phyloP scores from a whole-genome alignment of 2,329 filamentous ascomycete genomes.

The Calonectria montana region DNA sequence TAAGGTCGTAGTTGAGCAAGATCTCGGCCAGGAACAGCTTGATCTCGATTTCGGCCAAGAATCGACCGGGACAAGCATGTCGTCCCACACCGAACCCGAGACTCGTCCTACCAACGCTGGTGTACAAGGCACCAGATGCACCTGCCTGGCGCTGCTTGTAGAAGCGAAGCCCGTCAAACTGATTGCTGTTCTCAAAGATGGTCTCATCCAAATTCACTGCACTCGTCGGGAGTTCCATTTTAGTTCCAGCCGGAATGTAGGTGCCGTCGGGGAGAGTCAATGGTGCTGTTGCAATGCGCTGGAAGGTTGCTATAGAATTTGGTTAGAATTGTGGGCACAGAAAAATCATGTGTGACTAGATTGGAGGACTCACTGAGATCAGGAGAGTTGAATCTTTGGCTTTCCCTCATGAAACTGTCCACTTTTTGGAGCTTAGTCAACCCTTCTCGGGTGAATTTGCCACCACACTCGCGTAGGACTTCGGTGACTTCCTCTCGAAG shows the following conservation, averaged over 20 bases:
- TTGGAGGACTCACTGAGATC: not conserved
- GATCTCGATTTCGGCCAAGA: not conserved
- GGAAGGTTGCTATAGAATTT: not conserved
- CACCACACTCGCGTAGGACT: not conserved
- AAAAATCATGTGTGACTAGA: not conserved
- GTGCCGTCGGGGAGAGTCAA: not conserved
- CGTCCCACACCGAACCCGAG: not conserved
- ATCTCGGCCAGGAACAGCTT: constrained; percentile 1
- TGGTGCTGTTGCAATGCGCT: not conserved
- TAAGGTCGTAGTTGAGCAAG: constrained; percentile 4
- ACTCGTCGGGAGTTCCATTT: not conserved
- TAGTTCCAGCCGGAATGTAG: not conserved
- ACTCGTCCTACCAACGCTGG: not conserved
- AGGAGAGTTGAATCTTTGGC: constrained; percentile 5
- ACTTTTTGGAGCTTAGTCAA: constrained; percentile 13
- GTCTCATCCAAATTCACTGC: not conserved
- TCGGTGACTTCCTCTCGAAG: constrained; percentile 4
- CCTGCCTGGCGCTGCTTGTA: not conserved
- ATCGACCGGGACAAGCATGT: constrained; percentile 6
- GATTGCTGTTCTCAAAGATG: not conserved
- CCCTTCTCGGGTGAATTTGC: not conserved
- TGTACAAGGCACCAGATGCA: not conserved
- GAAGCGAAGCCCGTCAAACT: not conserved
- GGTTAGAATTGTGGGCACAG: not conserved
- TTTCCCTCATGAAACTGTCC: constrained; percentile 21